Evolutionary conservation across 208 protist species (phyloP).

Genomic region (Kentomonas sorsogonicus): DNA sequence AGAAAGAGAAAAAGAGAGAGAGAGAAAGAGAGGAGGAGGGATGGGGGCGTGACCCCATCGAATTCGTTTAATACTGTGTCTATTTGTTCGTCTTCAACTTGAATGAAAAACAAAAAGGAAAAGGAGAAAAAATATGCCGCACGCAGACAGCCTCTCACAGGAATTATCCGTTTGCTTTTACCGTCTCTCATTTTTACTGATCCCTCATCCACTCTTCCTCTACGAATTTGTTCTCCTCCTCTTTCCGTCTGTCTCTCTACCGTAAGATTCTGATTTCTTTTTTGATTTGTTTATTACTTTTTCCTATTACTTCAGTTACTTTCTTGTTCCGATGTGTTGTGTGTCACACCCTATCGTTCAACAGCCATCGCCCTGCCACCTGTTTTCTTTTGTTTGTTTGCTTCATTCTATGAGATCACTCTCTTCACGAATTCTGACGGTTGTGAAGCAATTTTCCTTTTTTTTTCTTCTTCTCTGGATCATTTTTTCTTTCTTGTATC

Average conservation of each 20-base stretch:
- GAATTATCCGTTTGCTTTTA: background rate
- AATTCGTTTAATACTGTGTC: too few species aligned
- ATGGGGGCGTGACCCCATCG: background rate
- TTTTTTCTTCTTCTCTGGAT: slow-evolving; percentile 6
- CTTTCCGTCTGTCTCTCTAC: slow-evolving; percentile 9
- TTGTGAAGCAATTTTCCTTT: slow-evolving; percentile 1
- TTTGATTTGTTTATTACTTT: background rate
- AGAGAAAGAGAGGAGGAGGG: background rate
- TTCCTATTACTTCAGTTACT: slow-evolving; percentile 1
- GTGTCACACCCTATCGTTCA: too few species aligned
- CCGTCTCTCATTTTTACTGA: background rate
- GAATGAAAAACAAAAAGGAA: slow-evolving; percentile 3
- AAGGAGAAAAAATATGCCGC: background rate
- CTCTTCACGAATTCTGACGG: background rate
- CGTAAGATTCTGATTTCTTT: background rate
- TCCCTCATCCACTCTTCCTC: background rate
- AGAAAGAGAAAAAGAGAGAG: background rate
- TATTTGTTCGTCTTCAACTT: background rate
- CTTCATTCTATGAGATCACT: slow-evolving; percentile 2
- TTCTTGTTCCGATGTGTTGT: slow-evolving; percentile 2
- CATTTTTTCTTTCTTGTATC: slow-evolving; percentile 11
- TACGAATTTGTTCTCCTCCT: background rate
- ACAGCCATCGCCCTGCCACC: too few species aligned
- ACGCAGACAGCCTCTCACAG: background rate
- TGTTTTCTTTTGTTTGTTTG: slow-evolving; percentile 1